Evolutionary conservation across 768 basidiomycete species (phyloP), one percentile per base, ranked within the genome.

Genomic region (Albatrellus ellisii): DNA sequence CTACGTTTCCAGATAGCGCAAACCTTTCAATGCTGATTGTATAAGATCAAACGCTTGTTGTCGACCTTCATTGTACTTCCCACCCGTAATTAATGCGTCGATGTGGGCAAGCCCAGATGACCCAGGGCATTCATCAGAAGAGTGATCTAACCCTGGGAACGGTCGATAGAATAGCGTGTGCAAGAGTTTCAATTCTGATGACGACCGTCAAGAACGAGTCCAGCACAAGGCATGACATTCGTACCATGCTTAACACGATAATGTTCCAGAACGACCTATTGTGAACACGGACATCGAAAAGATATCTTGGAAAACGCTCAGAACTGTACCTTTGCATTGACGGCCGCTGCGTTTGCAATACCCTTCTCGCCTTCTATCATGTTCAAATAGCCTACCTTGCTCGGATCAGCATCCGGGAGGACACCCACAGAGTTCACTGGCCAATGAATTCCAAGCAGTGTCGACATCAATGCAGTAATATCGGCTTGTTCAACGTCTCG

Each of bases 401-500:
- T 64, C 10, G 72, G 70, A 48, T 84, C 77, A 2, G 77, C 72
- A 54, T 88, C 85, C 4, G 87, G 84, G 11, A 88, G 58, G 1
- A 86, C 76, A 1, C 87, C 87, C 15, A 86, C 85, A 0, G 79
- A 81, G 53, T 90, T 90, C 2, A 75, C 80, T 1, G 87, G 87
- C 73, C 82, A 82, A 35, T 77, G 55, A 10, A 75, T 66, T 15
- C 86, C 86, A 14, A 87, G 52, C 6, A 90, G 65, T 4, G 78
- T 59, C 1, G 84, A 69, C 80, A 90, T 87, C 36, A 91, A 64
- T 3, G 79, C 67, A 6, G 88, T 70, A 12, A 91, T 65, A 52
- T 90, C 87, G 0, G 85, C 88, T 52, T 91, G 88, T 44, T 83
- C 83, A 4, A 91, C 69, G 48, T 91, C 88, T 26, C 73, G 70